Evolutionary conservation across 257 asterid genomes (phyloP), one percentile per base, ranked within the genome.

Genomic region (Petrea volubilis): DNA sequence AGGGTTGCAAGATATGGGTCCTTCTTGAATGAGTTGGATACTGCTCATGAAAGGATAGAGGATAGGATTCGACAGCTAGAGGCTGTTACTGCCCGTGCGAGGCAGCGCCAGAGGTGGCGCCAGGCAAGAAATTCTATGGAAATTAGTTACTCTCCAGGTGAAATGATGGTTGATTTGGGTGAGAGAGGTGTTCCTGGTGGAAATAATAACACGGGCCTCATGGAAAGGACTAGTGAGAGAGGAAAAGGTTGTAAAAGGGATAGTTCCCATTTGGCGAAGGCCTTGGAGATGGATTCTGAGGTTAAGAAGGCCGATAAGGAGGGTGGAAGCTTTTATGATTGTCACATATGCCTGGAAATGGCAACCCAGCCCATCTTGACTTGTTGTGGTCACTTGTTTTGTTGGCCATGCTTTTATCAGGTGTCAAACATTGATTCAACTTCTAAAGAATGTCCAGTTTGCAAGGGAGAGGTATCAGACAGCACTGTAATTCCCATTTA

Each of bases 21-120:
- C 56, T 34, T 84, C 61, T 51, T 83, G 80, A 79, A 74, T 77
- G 95, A 83, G 44, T 69, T 85, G 79, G 95, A 81, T 67, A 74
- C 82, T 64, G 81, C 86, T 51, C 88, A 90, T 66, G 85, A 68
- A 60, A 81, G 88, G 84, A 89, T 91, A 62, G 88, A 86, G 74
- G 90, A 87, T 73, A 83, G 99, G 55, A 83, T 94, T 68, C 83
- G 95, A 7, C 93, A 89, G 81, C 95, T 94, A 4, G 95, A 88
- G 81, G 90, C 88, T 38, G 98, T 90, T 52, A 81, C 87, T 11
- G 84, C 88, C 75, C 85, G 96, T 43, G 86, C 92, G 5, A 83
- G 94, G 86, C 88, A 77, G 77, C 90, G 93, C 60, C 89, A 84
- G 74, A 76, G 93, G 67, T 79, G 88, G 92, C 89, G 83, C 50